These are phyloP conservation scores for Candida nonsorbophila DNA, from an alignment of 805 yeast species.

Conservation along the genomic window DNA sequence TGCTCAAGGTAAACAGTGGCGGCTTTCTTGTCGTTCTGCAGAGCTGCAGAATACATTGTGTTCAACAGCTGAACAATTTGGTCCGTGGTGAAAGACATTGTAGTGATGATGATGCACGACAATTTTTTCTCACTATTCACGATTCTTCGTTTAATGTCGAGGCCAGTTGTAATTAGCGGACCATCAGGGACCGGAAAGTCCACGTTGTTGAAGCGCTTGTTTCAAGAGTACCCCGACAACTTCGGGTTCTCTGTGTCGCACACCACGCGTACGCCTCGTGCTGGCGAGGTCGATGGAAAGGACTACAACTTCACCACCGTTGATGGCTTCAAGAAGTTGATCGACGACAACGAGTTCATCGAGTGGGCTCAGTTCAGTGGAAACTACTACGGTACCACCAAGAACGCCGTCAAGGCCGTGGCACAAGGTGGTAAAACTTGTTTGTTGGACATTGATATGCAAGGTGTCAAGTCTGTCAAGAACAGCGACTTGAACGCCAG, in stretches of 20 bases:
- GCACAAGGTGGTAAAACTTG: constrained; percentile 64
- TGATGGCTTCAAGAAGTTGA: constrained; percentile 72
- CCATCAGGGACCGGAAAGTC: constrained; percentile 98
- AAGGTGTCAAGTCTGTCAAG: constrained; percentile 93
- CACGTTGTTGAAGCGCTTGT: constrained; percentile 81
- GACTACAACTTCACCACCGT: constrained; percentile 86
- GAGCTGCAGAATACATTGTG: constrained; percentile 41
- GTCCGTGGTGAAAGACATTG: constrained; percentile 3
- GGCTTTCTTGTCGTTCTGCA: constrained; percentile 41
- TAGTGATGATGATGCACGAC: not conserved
- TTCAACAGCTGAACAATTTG: constrained; percentile 42
- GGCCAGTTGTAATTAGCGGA: constrained; percentile 94
- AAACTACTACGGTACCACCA: constrained; percentile 92
- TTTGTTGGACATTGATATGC: constrained; percentile 97
- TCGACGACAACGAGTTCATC: constrained; percentile 71
- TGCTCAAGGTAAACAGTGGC: constrained; percentile 60
- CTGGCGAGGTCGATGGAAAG: constrained; percentile 83
- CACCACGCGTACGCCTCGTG: constrained; percentile 88
- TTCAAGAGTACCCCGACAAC: constrained; percentile 81
- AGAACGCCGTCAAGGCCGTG: constrained; percentile 78
- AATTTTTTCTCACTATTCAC: not conserved
- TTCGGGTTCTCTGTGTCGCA: constrained; percentile 94
- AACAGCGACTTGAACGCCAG: constrained; percentile 76
- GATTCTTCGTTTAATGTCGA: constrained; percentile 21
- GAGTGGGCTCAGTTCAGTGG: constrained; percentile 99